Evolutionary conservation across 202 grass and related monocot genomes (phyloP).

Genomic region (Saccharum hybrid): DNA sequence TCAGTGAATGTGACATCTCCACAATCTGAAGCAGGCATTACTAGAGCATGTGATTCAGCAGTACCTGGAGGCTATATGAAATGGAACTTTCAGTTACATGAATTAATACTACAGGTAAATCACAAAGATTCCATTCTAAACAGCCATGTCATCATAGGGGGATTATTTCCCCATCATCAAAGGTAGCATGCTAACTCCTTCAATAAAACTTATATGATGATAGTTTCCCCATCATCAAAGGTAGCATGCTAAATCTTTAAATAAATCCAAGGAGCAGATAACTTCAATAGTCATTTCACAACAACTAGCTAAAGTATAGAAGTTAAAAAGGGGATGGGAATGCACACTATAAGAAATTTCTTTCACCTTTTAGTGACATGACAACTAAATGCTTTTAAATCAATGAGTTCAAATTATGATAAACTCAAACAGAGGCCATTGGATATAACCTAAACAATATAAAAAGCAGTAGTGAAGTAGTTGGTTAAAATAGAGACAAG

Average conservation of each 20-base stretch:
- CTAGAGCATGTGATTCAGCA: constrained; percentile 77
- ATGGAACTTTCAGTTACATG: constrained; percentile 33
- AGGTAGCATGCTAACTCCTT: constrained; percentile 26
- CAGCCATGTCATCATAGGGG: background rate
- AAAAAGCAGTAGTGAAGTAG: constrained; percentile 12
- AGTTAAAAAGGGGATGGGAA: constrained; percentile 24
- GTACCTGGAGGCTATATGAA: constrained; percentile 89
- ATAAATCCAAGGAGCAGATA: constrained; percentile 13
- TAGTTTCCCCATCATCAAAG: constrained; percentile 13
- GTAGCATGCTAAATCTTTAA: constrained; percentile 29
- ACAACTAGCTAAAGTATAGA: constrained; percentile 29
- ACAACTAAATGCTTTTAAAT: constrained; percentile 39
- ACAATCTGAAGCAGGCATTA: constrained; percentile 59
- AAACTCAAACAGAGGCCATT: constrained; percentile 26
- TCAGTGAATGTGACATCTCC: constrained; percentile 65
- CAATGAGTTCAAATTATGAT: constrained; percentile 18
- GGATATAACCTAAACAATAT: constrained; percentile 26
- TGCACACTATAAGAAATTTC: background rate
- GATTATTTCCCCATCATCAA: constrained; percentile 36
- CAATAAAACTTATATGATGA: background rate
- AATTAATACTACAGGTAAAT: constrained; percentile 25
- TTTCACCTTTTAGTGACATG: constrained; percentile 36
- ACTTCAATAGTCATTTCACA: constrained; percentile 24
- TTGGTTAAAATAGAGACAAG: constrained; percentile 36
- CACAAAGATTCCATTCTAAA: constrained; percentile 24